Conservation (phyloP, 1,284 basidiomycete genomes). For the Chondrostereum purpureum region DNA sequence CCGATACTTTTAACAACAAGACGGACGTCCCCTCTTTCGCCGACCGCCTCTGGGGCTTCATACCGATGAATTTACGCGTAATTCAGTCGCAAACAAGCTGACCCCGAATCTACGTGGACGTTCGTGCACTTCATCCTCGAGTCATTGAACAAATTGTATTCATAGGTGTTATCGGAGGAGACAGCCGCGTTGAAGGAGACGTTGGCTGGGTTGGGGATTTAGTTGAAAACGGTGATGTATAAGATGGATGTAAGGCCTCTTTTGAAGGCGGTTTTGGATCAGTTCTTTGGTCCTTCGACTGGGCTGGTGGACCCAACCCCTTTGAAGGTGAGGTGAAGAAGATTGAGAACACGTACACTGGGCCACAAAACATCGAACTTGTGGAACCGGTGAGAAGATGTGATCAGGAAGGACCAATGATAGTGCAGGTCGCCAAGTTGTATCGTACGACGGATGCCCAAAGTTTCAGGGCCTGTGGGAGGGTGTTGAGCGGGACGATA, state of each 20-base stretch:
- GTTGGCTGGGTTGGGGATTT: slow-evolving; percentile 76
- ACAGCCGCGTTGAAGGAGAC: slow-evolving; percentile 79
- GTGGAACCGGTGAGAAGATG: slow-evolving; percentile 79
- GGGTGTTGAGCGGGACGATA: slow-evolving; percentile 90
- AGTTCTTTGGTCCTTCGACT: slow-evolving; percentile 89
- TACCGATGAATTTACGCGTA: slow-evolving; percentile 77
- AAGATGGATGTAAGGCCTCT: slow-evolving; percentile 98
- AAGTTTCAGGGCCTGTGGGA: slow-evolving; percentile 92
- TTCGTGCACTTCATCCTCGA: slow-evolving; percentile 98
- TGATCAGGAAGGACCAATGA: slow-evolving; percentile 80
- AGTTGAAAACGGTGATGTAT: slow-evolving; percentile 88
- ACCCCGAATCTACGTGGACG: slow-evolving; percentile 77
- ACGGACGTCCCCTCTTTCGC: slow-evolving; percentile 70
- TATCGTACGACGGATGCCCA: slow-evolving; percentile 95
- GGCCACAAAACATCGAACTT: slow-evolving; percentile 75
- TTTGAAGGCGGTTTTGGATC: slow-evolving; percentile 87
- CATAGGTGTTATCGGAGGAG: slow-evolving; percentile 89
- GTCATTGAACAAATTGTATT: slow-evolving; percentile 97
- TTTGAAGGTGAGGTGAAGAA: slow-evolving; percentile 64
- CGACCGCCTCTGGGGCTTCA: slow-evolving; percentile 94
- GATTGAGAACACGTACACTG: slow-evolving; percentile 81
- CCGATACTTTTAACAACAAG: slow-evolving; percentile 77
- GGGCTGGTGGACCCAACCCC: slow-evolving; percentile 93
- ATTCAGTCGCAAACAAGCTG: slow-evolving; percentile 80
- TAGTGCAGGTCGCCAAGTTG: slow-evolving; percentile 90